Evolutionary conservation across 495 filamentous ascomycete genomes (phyloP), one percentile per base, ranked within the genome.

Genomic region (Bathelium albidoporum): DNA sequence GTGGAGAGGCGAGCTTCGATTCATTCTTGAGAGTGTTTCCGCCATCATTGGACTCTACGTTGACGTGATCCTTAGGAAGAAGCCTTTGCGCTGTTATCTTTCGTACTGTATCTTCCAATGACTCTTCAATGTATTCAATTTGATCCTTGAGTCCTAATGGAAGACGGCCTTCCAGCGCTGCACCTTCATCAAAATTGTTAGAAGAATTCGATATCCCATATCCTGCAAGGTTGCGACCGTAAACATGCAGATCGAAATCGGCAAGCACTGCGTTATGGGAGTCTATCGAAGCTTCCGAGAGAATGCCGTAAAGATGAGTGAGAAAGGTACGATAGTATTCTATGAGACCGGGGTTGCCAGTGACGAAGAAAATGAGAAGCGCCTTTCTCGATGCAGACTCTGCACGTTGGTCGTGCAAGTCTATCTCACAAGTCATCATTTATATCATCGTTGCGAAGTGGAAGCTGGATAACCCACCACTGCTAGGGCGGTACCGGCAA

Each of bases 331-430:
- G 72, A 74, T 97, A 97, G 78, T 91, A 97, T 32, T 75, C 76
- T 53, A 96, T 85, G 36, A 96, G 76, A 0, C 93, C 93, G 11
- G 93, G 93, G 65, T 96, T 96, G 18, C 93, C 93, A 31, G 90
- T 79, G 44, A 96, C 83, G 73, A 95, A 89, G 76, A 81, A 86
- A 43, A 87, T 76, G 60, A 76, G 64, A 4, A 69, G 49, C 9
- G 4, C 24, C 11, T 26, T 3, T 20, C 29, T 55, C 11, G 49
- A 11, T 28, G 22, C 7, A 2, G 24, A 55, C 12, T 2, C 49
- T 55, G 22, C 24, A 9, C 7, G 10, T 10, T 9, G 9, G 24
- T 55, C 49, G 49, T 55, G 49, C 2, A 55, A 29, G 24, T 55
- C 26, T 55, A 55, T 29, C 20, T 55, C 49, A 20, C 12, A 26